These are phyloP conservation scores for Alternaria metachromatica DNA, from an alignment of 2,329 filamentous ascomycete genomes.

Conservation along the genomic window DNA sequence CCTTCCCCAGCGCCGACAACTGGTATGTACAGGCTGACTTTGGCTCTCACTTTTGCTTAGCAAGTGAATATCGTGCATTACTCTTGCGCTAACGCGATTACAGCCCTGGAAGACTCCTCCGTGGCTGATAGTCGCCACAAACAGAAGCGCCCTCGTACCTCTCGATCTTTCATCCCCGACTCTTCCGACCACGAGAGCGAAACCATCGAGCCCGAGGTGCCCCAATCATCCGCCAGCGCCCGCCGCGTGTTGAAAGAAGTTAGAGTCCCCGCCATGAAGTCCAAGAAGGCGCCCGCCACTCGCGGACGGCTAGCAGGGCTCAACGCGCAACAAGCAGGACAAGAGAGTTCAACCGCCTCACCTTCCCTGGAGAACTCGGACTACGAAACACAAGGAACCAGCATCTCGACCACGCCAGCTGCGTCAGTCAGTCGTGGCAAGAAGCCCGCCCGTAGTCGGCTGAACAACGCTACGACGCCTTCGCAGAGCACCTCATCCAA, in stretches of 20 bases:
- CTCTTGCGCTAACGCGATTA: constrained; percentile 1
- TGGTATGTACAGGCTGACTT: constrained; percentile 8
- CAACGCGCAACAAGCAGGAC: constrained; percentile 17
- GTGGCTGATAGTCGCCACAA: constrained; percentile 16
- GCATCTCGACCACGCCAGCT: constrained; percentile 62
- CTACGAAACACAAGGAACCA: constrained; percentile 69
- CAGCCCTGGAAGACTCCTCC: constrained; percentile 11
- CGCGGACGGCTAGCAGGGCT: constrained; percentile 15
- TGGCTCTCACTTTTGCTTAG: background rate
- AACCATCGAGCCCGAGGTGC: constrained; percentile 13
- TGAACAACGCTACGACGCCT: constrained; percentile 24
- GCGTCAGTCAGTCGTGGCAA: constrained; percentile 42
- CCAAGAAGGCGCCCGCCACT: constrained; percentile 17
- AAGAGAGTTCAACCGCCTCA: constrained; percentile 38
- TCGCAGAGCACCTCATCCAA: constrained; percentile 28
- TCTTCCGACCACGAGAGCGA: constrained; percentile 42
- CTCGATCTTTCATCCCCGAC: constrained; percentile 39
- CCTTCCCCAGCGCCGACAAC: background rate
- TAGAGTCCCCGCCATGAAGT: constrained; percentile 34
- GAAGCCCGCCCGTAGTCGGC: constrained; percentile 29
- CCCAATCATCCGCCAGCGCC: constrained; percentile 6
- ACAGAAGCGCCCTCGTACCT: constrained; percentile 27
- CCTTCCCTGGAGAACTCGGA: constrained; percentile 52
- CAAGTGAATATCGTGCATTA: background rate
- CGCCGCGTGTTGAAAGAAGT: constrained; percentile 44